phyloP scores from a whole-genome alignment of 176 grass and related monocot genomes.

The Eremochloa ophiuroides region DNA sequence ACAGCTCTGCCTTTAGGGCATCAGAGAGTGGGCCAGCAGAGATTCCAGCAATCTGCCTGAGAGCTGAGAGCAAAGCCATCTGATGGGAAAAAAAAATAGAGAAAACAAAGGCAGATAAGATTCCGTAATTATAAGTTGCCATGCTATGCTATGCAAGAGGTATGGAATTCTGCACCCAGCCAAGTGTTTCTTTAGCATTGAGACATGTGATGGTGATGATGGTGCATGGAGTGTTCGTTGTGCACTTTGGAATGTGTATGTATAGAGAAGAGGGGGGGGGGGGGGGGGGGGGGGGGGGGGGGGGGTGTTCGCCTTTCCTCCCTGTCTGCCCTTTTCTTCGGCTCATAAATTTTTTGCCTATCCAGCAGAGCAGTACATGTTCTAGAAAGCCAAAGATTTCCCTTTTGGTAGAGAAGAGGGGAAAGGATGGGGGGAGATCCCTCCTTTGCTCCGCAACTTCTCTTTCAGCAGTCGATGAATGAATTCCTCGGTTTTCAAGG shows the following conservation, averaged over 20 bases:
- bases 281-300: too few species aligned
- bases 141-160: slow-evolving; percentile 30
- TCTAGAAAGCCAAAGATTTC: slow-evolving; percentile 47
- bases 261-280: neutral
- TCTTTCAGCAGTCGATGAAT: neutral
- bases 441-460: neutral
- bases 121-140: slow-evolving; percentile 11
- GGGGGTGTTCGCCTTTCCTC: neutral
- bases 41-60: slow-evolving; percentile 89
- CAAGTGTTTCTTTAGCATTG: slow-evolving; percentile 15
- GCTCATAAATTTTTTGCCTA: slow-evolving; percentile 39
- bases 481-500: neutral
- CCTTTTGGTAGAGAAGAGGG: slow-evolving; percentile 33
- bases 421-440: slow-evolving; percentile 22
- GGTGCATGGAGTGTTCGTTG: slow-evolving; percentile 12
- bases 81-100: slow-evolving; percentile 46
- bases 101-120: slow-evolving; percentile 14
- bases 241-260: slow-evolving; percentile 36
- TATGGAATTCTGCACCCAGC: slow-evolving; percentile 17
- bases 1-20: slow-evolving; percentile 74
- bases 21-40: slow-evolving; percentile 75
- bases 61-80: slow-evolving; percentile 93
- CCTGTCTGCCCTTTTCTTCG: slow-evolving; percentile 23
- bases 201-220: slow-evolving; percentile 38
- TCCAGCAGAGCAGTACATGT: slow-evolving; percentile 48